A percentile compares a stretch with the other conserved stretches of the same genome.
Conservation (phyloP, 345 rosid species). For the Clarkia xantiana region DNA sequence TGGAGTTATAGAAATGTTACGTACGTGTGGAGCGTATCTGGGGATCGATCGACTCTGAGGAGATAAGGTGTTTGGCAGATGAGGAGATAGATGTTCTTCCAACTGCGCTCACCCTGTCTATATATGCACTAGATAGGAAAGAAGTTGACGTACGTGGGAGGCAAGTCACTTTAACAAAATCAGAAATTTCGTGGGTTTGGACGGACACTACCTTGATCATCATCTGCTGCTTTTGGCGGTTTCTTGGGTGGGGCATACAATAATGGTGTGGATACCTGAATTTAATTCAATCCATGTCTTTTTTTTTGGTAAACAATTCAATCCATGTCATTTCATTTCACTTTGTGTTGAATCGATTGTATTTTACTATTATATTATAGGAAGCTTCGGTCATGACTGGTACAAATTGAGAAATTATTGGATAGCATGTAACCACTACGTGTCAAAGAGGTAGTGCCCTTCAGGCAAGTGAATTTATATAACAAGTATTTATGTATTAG, state of each 20-base stretch:
- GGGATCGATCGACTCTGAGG: conserved; percentile 56
- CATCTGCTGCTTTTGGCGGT: conserved; percentile 52
- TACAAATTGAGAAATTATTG: too few relatives aligned
- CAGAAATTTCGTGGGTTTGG: too few relatives aligned
- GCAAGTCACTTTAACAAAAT: not conserved
- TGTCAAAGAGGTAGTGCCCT: too few relatives aligned
- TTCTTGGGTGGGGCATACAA: conserved; percentile 51
- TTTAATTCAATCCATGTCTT: too few relatives aligned
- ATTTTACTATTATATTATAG: too few relatives aligned
- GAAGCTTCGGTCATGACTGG: too few relatives aligned
- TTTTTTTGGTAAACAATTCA: too few relatives aligned
- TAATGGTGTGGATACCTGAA: conserved; percentile 57
- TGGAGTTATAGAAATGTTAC: conserved; percentile 11
- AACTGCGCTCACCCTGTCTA: conserved; percentile 41
- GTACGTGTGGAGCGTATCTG: conserved; percentile 42
- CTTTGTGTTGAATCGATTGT: too few relatives aligned
- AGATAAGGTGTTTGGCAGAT: conserved; percentile 45
- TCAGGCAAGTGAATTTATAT: too few relatives aligned
- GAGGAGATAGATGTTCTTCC: conserved; percentile 47
- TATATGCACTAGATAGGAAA: not conserved
- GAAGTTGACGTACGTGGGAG: not conserved
- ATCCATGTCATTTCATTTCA: too few relatives aligned
- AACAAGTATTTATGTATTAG: too few relatives aligned
- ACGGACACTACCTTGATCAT: conserved; percentile 27
- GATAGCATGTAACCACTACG: too few relatives aligned